Evolutionary conservation across 2,329 filamentous ascomycete genomes (phyloP), one percentile per base, ranked within the genome.

Genomic region (Cladosporium sp.): DNA sequence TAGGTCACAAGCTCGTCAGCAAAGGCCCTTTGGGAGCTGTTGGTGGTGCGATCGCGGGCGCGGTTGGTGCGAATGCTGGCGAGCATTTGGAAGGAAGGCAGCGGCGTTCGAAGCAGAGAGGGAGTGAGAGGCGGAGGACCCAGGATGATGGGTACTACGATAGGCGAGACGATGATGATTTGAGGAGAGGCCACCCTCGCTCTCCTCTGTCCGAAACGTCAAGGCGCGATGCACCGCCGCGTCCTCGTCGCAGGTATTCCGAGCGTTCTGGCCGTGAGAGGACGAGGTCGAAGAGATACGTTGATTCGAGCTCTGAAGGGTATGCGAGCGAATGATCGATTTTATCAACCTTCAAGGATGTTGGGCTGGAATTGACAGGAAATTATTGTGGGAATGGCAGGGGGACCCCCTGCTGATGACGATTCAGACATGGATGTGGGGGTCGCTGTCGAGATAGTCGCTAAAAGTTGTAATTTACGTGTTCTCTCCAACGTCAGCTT

Each of bases 181-280:
- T 8, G n/a, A 34, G 13, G 41, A 43, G 22, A 43, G 43, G 38
- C 19, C 7, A 37, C 20, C 43, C 32, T 17, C 43, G 43, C 22
- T 7, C 24, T n/a, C 15, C 22, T 19, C 27, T 15, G 34, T 41
- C 11, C 20, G 18, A 22, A 34, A 7, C 19, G 36, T 32, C 6
- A 13, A 32, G 37, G 32, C 37, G 27, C 34, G 37, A 12, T 27
- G 11, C 13, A 13, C 24, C 1, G 67, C 77, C 38, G 11, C 18
- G 18, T 41, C 1, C 67, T 77, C 38, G 76, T 73, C 0, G 69
- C 73, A 39, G 77, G 76, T 0, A 63, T 64, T 54, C 69, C 73
- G 0, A 79, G 78, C 51, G 77, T 75, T 0, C 66, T 78, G 9
- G 75, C 72, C 18, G 42, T 22, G 20, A 36, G 5, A 32, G 29